Evolutionary conservation across 805 yeast genomes (phyloP), one percentile per base, ranked within the genome.

Genomic region (Metschnikowia colocasiae): DNA sequence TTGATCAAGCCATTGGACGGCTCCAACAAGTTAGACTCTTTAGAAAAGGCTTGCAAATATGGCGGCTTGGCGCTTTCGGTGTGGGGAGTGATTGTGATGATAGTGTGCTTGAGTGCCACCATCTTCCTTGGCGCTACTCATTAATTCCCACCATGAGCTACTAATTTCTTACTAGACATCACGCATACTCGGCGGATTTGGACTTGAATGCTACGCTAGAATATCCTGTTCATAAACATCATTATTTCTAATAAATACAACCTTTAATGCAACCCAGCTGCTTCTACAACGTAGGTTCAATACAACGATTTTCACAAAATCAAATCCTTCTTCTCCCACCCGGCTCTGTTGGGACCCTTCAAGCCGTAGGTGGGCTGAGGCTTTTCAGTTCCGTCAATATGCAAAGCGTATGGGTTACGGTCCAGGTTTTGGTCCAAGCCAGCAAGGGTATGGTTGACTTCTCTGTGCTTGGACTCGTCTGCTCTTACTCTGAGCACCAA

Each of bases 381-480:
- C 44, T 59, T 51, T 16, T 58, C 59, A 12, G 48, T 41, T 18
- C 73, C 64, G 27, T 70, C 64, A 40, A 79, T 59, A 32, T 78
- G 47, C 55, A 69, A 57, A 5, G 75, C 89, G 62, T 80, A 85
- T 12, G 91, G 91, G 59, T 85, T 85, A 57, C 88, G 73, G 60
- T 85, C 89, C 1, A 40, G 43, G 26, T 64, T 62, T 52, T 72
- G 80, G 45, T 71, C 61, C 55, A 84, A 72, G 57, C 83, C 83
- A 12, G 87, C 90, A 58, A 83, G 75, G 0, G 90, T 85, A 58
- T 84, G 91, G 65, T 84, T 85, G 25, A 85, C 90, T 59, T 85
- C 91, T 63, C 91, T 74, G 60, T 84, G 90, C 61, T 84, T 84
- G 34, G 88, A 83, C 63, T 84, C 91, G 58, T 84, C 91, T 1